Base-by-base conservation (phyloP, 1,284 basidiomycete genomes). In the Heterobasidion irregulare region DNA sequence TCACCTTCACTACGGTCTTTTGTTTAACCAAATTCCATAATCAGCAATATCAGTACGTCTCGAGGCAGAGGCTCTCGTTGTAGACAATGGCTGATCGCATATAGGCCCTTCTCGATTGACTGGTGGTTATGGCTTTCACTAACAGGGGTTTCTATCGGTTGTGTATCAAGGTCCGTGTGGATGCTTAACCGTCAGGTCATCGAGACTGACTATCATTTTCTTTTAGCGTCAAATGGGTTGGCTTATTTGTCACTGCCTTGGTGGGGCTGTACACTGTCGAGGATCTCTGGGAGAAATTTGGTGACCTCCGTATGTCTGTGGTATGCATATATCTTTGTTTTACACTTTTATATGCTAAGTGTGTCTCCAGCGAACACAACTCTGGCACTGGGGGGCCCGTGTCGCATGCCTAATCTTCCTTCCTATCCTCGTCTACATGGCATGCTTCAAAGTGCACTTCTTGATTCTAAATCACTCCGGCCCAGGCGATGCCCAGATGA, bases 231-330 rank as follows among this genome's bases (percentile, higher is more conserved):
- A 99, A 99, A 74, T 91, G 93, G 88, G 84, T 99, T 50, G 97
- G 96, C 43, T 77, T 98, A 36, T 99, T 99, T 66, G 93, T 92
- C 55, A 98, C 94, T 1, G 89, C 92, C 3, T 76, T 99, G 51
- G 94, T 98, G 36, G 96, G 97, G 38, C 71, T 97, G 2, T 98
- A 99, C 72, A 99, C 97, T 0, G 83, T 98, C 57, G 95, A 98
- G 69, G 97, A 99, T 66, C 82, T 99, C 2, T 99, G 96, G 96
- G 89, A 95, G 53, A 98, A 98, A 72, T 95, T 98, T 69, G 97
- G 97, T 12, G 96, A 99, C 68, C 75, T 98, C 9, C 86, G 83
- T 62, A 95, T 99, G 91, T 82, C 94, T 43, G 77, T 84, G 54
- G 92, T 94, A 70, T 62, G 89, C 74, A 36, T 52, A 48, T 48